These are phyloP conservation scores for Neonectria ditissima DNA, from an alignment of 2,329 filamentous ascomycete species.

Conservation along the genomic window DNA sequence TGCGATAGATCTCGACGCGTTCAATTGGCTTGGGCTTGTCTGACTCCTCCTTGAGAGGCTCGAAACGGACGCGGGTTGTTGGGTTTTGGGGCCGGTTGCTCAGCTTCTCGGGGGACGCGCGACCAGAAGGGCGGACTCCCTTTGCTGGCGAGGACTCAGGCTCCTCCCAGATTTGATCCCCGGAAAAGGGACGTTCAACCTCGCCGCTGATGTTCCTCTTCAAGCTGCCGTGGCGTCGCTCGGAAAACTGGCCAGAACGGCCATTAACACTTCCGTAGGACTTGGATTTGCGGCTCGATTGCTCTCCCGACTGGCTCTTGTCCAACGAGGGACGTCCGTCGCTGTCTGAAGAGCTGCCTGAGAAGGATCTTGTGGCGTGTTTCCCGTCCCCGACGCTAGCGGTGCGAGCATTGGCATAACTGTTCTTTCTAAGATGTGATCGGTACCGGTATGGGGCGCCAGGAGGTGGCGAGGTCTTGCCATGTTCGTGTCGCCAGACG, in stretches of 20 bases:
- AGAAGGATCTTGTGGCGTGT: constrained; percentile 58
- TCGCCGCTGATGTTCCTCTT: constrained; percentile 79
- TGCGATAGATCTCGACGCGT: constrained; percentile 82
- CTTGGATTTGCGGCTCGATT: constrained; percentile 48
- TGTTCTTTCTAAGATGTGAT: constrained; percentile 76
- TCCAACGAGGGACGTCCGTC: constrained; percentile 51
- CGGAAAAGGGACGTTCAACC: constrained; percentile 74
- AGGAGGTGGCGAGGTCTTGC: constrained; percentile 63
- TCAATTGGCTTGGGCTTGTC: constrained; percentile 53
- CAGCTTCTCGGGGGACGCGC: constrained; percentile 50
- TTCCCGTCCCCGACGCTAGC: constrained; percentile 67
- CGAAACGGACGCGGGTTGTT: constrained; percentile 52
- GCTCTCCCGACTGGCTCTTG: constrained; percentile 31
- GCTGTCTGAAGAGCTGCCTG: constrained; percentile 64
- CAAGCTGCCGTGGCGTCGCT: constrained; percentile 72
- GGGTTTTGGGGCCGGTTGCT: constrained; percentile 50
- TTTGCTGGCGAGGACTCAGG: constrained; percentile 63
- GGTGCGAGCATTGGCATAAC: constrained; percentile 75
- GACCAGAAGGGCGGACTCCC: constrained; percentile 35
- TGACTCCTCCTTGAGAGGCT: constrained; percentile 54
- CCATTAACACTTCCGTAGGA: constrained; percentile 56
- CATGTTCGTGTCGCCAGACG: constrained; percentile 80
- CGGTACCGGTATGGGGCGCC: constrained; percentile 76
- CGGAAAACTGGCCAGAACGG: constrained; percentile 51
- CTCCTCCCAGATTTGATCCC: constrained; percentile 91